phyloP scores from a whole-genome alignment of 352 stramenopile species.

The Phytophthora cryptogea region DNA sequence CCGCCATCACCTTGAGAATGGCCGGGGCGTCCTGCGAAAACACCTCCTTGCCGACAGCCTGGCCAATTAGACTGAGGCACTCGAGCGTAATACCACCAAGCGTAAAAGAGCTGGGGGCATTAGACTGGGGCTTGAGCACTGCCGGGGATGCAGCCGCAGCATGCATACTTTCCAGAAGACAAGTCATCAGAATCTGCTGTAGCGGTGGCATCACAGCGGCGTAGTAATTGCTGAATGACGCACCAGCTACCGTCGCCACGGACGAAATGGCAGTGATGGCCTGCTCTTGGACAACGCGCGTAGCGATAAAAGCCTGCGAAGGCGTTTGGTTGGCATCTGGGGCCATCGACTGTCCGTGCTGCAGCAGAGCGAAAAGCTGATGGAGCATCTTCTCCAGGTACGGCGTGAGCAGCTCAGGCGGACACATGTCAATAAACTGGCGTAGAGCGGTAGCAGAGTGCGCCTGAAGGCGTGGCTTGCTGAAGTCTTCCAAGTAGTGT shows the following conservation, averaged over 20 bases:
- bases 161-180: slow-evolving; percentile 58
- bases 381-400: slow-evolving; percentile 79
- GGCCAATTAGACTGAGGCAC: slow-evolving; percentile 80
- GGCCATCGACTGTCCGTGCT: slow-evolving; percentile 35
- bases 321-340: slow-evolving; percentile 14
- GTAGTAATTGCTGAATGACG: slow-evolving; percentile 78
- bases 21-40: slow-evolving; percentile 69
- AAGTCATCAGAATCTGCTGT: slow-evolving; percentile 68
- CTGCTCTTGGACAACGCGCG: slow-evolving; percentile 78
- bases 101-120: slow-evolving; percentile 62
- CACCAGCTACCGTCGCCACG: slow-evolving; percentile 66
- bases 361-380: slow-evolving; percentile 69
- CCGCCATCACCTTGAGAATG: slow-evolving; percentile 86
- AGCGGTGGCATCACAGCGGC: slow-evolving; percentile 71
- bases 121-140: slow-evolving; percentile 33
- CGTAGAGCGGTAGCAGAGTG: slow-evolving; percentile 76
- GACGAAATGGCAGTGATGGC: slow-evolving; percentile 83
- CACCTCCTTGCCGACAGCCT: slow-evolving; percentile 74
- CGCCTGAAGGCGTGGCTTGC: slow-evolving; percentile 68
- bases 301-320: slow-evolving; percentile 29
- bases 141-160: slow-evolving; percentile 21
- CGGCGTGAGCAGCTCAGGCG: slow-evolving; percentile 58
- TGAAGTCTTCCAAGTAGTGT: slow-evolving; percentile 66
- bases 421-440: slow-evolving; percentile 87
- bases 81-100: slow-evolving; percentile 87